A percentile compares a stretch with the other conserved stretches of the same genome.
phyloP scores from a whole-genome alignment of 768 basidiomycete species.

The Kwoniella mangroviensis region DNA sequence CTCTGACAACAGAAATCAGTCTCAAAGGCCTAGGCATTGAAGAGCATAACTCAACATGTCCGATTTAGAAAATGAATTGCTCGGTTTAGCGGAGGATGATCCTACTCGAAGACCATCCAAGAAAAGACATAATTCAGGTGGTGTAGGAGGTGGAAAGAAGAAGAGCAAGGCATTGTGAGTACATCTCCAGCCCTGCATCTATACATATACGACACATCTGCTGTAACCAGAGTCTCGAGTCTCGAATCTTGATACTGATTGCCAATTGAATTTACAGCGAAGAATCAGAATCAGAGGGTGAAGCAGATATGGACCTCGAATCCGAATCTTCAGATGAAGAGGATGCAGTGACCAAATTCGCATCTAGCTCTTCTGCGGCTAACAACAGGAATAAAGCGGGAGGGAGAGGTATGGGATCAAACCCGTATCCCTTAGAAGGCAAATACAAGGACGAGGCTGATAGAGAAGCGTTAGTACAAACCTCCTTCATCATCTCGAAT shows the following conservation, averaged over 20 bases:
- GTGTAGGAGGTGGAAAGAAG: conserved; percentile 76
- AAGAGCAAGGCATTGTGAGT: conserved; percentile 51
- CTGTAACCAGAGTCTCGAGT: background rate
- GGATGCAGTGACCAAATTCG: conserved; percentile 10
- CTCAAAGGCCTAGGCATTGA: background rate
- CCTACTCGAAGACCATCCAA: conserved; percentile 26
- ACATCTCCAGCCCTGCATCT: conserved; percentile 9
- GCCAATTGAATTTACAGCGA: conserved; percentile 2
- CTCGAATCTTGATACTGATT: too few species aligned
- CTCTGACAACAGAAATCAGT: background rate
- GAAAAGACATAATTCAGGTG: conserved; percentile 32
- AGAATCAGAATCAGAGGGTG: conserved; percentile 63
- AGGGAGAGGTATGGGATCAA: conserved; percentile 60
- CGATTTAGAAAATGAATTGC: conserved; percentile 56
- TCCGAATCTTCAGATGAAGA: conserved; percentile 66
- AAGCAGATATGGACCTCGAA: conserved; percentile 56
- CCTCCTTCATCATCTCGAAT: too few species aligned
- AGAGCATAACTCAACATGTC: conserved; percentile 33
- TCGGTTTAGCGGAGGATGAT: conserved; percentile 56
- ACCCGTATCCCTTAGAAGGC: conserved; percentile 88
- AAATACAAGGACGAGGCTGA: conserved; percentile 86
- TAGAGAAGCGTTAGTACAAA: conserved; percentile 69
- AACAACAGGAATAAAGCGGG: background rate
- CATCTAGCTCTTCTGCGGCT: conserved; percentile 9
- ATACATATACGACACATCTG: conserved; percentile 51